These are phyloP conservation scores for Penicillium freii DNA, from an alignment of 2,329 filamentous ascomycete species.

Conservation along the genomic window DNA sequence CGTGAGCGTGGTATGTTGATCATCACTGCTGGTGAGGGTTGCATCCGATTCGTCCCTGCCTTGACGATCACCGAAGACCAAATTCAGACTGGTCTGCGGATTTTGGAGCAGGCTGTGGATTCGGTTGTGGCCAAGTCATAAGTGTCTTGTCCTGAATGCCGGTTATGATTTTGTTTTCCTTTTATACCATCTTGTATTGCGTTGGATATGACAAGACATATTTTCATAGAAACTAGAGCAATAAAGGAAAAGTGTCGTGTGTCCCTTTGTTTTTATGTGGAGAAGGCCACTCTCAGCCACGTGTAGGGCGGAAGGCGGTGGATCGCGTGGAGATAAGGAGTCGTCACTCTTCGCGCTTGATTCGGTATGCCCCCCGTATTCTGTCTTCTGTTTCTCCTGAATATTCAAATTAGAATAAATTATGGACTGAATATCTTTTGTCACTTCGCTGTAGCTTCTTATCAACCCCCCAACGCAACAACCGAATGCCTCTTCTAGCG, in stretches of 20 bases:
- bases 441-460: constrained; percentile 2
- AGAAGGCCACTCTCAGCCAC: neutral
- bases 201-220: constrained; percentile 1
- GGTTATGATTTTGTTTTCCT: constrained; percentile 15
- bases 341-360: constrained; percentile 10
- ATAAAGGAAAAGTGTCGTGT: constrained; percentile 8
- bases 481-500: constrained; percentile 26
- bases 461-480: constrained; percentile 11
- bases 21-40: constrained; percentile 92
- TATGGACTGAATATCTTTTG: neutral
- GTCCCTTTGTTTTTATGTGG: neutral
- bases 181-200: constrained; percentile 23
- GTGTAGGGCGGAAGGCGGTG: constrained; percentile 6
- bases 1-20: constrained; percentile 83
- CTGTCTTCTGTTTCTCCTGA: neutral
- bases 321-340: constrained; percentile 5
- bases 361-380: neutral
- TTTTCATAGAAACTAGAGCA: constrained; percentile 12
- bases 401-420: neutral
- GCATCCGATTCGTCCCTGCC: constrained; percentile 85
- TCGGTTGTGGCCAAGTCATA: constrained; percentile 49
- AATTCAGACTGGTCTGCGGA: constrained; percentile 72
- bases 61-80: constrained; percentile 76
- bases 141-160: constrained; percentile 14
- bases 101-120: constrained; percentile 67